phyloP scores from a whole-genome alignment of 352 stramenopile genomes.

The Bremia lactucae region DNA sequence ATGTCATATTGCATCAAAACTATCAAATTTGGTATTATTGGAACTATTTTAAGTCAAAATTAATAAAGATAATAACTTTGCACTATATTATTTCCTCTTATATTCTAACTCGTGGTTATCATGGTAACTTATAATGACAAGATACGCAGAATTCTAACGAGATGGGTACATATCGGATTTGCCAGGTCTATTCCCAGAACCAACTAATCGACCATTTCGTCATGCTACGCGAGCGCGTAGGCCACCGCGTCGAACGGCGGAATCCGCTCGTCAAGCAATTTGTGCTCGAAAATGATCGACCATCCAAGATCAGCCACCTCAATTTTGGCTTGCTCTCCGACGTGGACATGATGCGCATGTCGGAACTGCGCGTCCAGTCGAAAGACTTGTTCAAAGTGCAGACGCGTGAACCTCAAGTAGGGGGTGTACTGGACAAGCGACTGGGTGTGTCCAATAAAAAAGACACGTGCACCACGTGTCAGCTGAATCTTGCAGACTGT shows the following conservation, averaged over 20 bases:
- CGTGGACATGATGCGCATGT: conserved; percentile 92
- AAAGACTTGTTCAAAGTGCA: conserved; percentile 97
- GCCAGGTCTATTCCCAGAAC: too few species aligned
- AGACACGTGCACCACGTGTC: conserved; percentile 87
- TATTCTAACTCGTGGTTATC: too few species aligned
- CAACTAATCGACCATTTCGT: too few species aligned
- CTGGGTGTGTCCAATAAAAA: conserved; percentile 97
- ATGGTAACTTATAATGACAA: too few species aligned
- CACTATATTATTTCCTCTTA: too few species aligned
- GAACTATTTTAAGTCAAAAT: too few species aligned
- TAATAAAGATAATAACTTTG: too few species aligned
- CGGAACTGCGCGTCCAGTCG: conserved; percentile 89
- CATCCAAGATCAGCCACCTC: conserved; percentile 93
- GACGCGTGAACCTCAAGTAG: conserved; percentile 83
- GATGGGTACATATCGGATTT: too few species aligned
- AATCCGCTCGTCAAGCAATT: conserved; percentile 86
- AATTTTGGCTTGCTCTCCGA: conserved; percentile 96
- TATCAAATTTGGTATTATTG: too few species aligned
- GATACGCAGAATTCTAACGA: too few species aligned
- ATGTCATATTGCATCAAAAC: too few species aligned
- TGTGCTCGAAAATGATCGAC: conserved; percentile 81
- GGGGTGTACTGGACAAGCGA: conserved; percentile 93
- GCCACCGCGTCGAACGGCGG: conserved; percentile 37
- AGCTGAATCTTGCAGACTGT: conserved; percentile 92
- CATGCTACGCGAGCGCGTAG: conserved; percentile 30